Evolutionary conservation across 169 alveolate species (phyloP).

Genomic region (Plasmodium knowlesi): DNA sequence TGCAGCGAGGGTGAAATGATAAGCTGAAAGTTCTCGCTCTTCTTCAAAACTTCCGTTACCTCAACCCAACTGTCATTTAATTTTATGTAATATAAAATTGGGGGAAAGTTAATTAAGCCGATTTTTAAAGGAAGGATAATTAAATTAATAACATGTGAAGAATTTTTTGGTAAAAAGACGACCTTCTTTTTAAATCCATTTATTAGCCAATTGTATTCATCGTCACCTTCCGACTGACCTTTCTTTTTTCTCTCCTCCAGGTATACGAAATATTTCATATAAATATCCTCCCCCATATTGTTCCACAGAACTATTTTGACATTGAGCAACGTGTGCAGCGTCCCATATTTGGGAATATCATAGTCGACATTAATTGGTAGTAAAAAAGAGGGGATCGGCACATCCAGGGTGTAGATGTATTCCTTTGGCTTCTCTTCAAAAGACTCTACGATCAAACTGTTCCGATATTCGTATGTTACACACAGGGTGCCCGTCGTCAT

Average conservation of each 20-base stretch:
- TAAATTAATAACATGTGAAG: conserved; percentile 36
- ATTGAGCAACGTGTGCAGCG: conserved; percentile 32
- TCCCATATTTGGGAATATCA: conserved; percentile 65
- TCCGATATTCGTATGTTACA: conserved; percentile 35
- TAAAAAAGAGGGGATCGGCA: conserved; percentile 35
- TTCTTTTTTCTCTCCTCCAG: conserved; percentile 5
- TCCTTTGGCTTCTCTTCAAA: neutral
- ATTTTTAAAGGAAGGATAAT: conserved; percentile 58
- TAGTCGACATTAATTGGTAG: conserved; percentile 48
- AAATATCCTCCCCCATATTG: conserved; percentile 47
- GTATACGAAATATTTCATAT: conserved; percentile 45
- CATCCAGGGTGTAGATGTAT: conserved; percentile 18
- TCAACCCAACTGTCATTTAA: conserved; percentile 70
- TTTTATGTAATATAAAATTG: conserved; percentile 51
- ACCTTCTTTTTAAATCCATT: conserved; percentile 69
- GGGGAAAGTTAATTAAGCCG: conserved; percentile 70
- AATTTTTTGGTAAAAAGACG: conserved; percentile 41
- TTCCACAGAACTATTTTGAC: conserved; percentile 25
- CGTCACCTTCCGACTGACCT: neutral
- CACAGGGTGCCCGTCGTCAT: conserved; percentile 20
- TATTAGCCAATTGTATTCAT: conserved; percentile 51
- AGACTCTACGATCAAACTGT: neutral
- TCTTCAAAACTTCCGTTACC: conserved; percentile 35
- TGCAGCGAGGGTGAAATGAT: conserved; percentile 73
- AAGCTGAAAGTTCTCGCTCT: conserved; percentile 67